phyloP scores from a whole-genome alignment of 768 basidiomycete genomes.

The Tephrocybe sp. region DNA sequence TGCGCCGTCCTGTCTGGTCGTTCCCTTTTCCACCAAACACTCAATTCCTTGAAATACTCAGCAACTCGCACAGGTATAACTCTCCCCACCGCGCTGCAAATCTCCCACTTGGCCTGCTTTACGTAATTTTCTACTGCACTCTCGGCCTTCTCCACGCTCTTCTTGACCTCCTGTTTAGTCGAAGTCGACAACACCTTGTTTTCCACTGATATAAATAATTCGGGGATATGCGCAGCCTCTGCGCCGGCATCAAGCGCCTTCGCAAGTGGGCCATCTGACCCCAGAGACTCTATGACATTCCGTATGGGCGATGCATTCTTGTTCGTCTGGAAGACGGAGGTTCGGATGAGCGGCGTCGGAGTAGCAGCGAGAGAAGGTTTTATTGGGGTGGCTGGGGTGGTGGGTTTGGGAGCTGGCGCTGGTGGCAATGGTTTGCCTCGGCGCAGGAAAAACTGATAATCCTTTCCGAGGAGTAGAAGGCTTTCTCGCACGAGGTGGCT shows the following conservation, averaged over 20 bases:
- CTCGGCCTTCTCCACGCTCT: conserved; percentile 17
- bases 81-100: background rate
- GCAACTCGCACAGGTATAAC: conserved; percentile 1
- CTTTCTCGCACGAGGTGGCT: conserved; percentile 52
- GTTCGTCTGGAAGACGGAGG: conserved; percentile 43
- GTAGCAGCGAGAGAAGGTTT: conserved; percentile 33
- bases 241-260: conserved; percentile 48
- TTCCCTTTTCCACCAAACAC: conserved; percentile 59
- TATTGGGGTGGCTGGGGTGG: conserved; percentile 11
- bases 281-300: conserved; percentile 53
- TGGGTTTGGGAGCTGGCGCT: conserved; percentile 15
- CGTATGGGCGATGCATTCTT: conserved; percentile 46
- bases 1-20: conserved; percentile 52
- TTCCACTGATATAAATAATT: conserved; percentile 45
- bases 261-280: conserved; percentile 56
- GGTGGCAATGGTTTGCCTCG: conserved; percentile 44
- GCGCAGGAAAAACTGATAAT: conserved; percentile 65
- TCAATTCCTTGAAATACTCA: conserved; percentile 1
- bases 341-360: conserved; percentile 37
- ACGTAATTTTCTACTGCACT: background rate
- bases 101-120: background rate
- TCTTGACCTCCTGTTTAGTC: conserved; percentile 20
- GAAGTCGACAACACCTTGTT: conserved; percentile 13
- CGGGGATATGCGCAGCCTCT: conserved; percentile 35
- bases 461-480: conserved; percentile 58